These are phyloP conservation scores for Hevea brasiliensis DNA, from an alignment of 345 rosid genomes.

Conservation along the genomic window DNA sequence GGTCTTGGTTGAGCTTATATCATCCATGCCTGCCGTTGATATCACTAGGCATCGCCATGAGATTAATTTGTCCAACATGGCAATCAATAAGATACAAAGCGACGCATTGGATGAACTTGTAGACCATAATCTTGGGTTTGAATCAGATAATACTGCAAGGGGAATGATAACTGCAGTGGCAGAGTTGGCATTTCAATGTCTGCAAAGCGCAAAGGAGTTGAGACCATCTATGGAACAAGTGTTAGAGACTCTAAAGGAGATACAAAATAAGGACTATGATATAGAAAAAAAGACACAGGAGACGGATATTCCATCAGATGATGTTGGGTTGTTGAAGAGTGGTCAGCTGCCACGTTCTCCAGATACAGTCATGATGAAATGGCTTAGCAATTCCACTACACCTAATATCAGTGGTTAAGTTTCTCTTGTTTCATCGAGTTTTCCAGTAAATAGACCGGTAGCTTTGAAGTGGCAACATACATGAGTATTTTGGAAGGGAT, in stretches of 20 bases:
- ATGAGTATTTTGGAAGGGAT: not conserved
- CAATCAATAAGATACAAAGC: slow-evolving; percentile 69
- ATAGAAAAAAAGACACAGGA: slow-evolving; percentile 24
- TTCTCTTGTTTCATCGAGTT: not conserved
- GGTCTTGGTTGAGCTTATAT: slow-evolving; percentile 60
- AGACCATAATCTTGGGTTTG: slow-evolving; percentile 66
- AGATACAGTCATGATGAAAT: slow-evolving; percentile 47
- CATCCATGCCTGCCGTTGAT: slow-evolving; percentile 88
- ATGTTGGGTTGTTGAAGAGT: slow-evolving; percentile 44
- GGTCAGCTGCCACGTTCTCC: slow-evolving; percentile 40
- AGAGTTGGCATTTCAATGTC: slow-evolving; percentile 80
- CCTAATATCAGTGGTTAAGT: slow-evolving; percentile 26
- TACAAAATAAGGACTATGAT: slow-evolving; percentile 33
- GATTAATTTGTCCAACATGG: slow-evolving; percentile 77
- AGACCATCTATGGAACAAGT: slow-evolving; percentile 73
- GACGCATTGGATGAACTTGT: slow-evolving; percentile 64
- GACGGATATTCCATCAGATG: slow-evolving; percentile 34
- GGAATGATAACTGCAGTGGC: slow-evolving; percentile 63
- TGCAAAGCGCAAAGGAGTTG: slow-evolving; percentile 63
- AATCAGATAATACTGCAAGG: slow-evolving; percentile 46
- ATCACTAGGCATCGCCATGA: slow-evolving; percentile 76
- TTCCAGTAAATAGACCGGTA: not conserved
- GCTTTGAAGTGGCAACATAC: not conserved
- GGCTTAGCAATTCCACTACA: slow-evolving; percentile 48
- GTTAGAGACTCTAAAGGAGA: slow-evolving; percentile 41